Evolutionary conservation across 768 basidiomycete genomes (phyloP).

Genomic region (Macrocybe gigantea): DNA sequence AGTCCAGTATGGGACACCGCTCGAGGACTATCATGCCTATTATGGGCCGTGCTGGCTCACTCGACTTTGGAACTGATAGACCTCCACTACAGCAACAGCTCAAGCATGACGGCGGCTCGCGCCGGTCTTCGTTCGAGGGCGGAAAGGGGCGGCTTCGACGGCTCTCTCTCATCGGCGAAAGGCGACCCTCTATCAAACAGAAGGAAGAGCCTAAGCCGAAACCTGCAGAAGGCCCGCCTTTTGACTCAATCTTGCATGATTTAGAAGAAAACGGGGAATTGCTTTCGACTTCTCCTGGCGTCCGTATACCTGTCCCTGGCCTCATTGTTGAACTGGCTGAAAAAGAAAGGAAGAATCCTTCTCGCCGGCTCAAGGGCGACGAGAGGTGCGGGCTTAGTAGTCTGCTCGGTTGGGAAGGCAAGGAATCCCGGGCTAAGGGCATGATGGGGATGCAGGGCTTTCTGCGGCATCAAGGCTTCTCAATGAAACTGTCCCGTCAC

Average conservation of each 20-base stretch:
- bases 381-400: slow-evolving; percentile 48
- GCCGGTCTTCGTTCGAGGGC: slow-evolving; percentile 24
- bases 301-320: slow-evolving; percentile 39
- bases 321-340: slow-evolving; percentile 45
- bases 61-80: slow-evolving; percentile 28
- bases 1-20: slow-evolving; percentile 13
- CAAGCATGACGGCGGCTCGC: slow-evolving; percentile 8
- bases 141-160: slow-evolving; percentile 20
- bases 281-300: slow-evolving; percentile 50
- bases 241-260: slow-evolving; percentile 26
- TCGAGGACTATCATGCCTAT: slow-evolving; percentile 13
- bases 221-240: slow-evolving; percentile 26
- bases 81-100: slow-evolving; percentile 7
- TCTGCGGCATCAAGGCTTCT: slow-evolving; percentile 50
- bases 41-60: slow-evolving; percentile 26
- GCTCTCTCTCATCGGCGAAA: slow-evolving; percentile 34
- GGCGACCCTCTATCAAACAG: slow-evolving; percentile 11
- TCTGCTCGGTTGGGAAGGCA: slow-evolving; percentile 57
- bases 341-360: slow-evolving; percentile 36
- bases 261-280: slow-evolving; percentile 33
- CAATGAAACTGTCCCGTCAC: slow-evolving; percentile 43
- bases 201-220: slow-evolving; percentile 8
- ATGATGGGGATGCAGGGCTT: slow-evolving; percentile 51
- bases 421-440: slow-evolving; percentile 31
- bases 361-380: slow-evolving; percentile 43